phyloP scores from a whole-genome alignment of 352 stramenopile species.

The Phytophthora chlamydospora region DNA sequence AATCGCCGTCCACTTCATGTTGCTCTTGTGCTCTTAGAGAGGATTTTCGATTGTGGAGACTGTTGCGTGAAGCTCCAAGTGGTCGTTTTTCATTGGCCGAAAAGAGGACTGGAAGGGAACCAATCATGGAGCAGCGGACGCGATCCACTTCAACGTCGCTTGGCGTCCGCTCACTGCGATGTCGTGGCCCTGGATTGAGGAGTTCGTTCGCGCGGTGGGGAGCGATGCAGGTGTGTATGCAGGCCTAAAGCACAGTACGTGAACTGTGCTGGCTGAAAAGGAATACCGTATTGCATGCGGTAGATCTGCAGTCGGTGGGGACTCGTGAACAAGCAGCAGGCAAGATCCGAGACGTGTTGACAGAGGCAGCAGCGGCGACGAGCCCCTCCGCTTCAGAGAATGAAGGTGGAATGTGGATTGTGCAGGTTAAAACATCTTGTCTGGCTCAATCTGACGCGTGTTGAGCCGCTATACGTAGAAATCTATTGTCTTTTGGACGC shows the following conservation, averaged over 20 bases:
- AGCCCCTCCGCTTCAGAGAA: conserved; percentile 19
- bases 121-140: conserved; percentile 23
- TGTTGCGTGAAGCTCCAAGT: conserved; percentile 20
- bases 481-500: conserved; percentile 37
- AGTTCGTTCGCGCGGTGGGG: conserved; percentile 42
- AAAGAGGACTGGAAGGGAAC: too few relatives aligned
- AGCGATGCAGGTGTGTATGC: conserved; percentile 24
- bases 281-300: conserved; percentile 10
- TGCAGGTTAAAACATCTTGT: background rate
- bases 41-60: conserved; percentile 25
- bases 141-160: conserved; percentile 38
- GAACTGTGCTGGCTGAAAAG: too few relatives aligned
- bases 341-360: conserved; percentile 22
- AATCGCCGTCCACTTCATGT: conserved; percentile 67
- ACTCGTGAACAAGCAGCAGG: conserved; percentile 25
- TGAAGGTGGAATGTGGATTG: conserved; percentile 20
- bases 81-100: conserved; percentile 51
- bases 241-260: too few relatives aligned
- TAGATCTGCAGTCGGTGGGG: conserved; percentile 17
- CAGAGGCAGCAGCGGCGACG: conserved; percentile 2
- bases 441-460: too few relatives aligned
- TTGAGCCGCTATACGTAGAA: background rate
- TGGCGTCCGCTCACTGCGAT: conserved; percentile 3
- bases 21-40: conserved; percentile 7
- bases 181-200: conserved; percentile 45